Percentiles rank a stretch among this genome's conserved stretches.
Evolutionary conservation across 257 asterid genomes (phyloP).

Genomic region (Nicotiana otophora): DNA sequence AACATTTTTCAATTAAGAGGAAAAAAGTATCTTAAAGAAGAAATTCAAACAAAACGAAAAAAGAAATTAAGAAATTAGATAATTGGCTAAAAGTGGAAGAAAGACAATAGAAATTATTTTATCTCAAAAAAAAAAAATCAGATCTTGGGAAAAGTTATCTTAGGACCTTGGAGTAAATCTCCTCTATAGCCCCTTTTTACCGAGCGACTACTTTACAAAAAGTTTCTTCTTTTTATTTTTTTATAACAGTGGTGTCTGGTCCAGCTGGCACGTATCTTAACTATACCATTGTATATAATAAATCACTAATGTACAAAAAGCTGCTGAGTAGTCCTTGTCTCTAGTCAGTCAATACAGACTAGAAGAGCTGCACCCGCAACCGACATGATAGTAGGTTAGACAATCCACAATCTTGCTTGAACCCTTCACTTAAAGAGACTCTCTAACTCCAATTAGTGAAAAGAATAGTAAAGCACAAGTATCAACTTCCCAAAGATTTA

Average conservation of each 20-base stretch:
- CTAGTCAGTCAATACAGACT: background rate
- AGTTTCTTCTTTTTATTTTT: background rate
- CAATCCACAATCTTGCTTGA: background rate
- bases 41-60: background rate
- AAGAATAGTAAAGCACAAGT: background rate
- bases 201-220: background rate
- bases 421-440: background rate
- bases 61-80: background rate
- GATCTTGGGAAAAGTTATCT: background rate
- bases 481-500: background rate
- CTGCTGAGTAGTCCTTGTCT: background rate
- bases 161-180: background rate
- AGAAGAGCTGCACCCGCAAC: background rate
- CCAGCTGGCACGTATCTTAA: background rate
- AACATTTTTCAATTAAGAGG: background rate
- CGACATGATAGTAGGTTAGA: background rate
- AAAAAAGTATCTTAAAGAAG: background rate
- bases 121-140: background rate
- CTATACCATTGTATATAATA: background rate
- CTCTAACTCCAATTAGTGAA: background rate
- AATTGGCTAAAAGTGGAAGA: background rate
- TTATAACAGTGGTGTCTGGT: background rate
- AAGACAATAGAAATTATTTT: background rate
- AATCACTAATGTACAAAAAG: background rate
- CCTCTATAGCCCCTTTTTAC: background rate